Conservation (phyloP, 495 filamentous ascomycete genomes). For the Penicillium longicatenatum region DNA sequence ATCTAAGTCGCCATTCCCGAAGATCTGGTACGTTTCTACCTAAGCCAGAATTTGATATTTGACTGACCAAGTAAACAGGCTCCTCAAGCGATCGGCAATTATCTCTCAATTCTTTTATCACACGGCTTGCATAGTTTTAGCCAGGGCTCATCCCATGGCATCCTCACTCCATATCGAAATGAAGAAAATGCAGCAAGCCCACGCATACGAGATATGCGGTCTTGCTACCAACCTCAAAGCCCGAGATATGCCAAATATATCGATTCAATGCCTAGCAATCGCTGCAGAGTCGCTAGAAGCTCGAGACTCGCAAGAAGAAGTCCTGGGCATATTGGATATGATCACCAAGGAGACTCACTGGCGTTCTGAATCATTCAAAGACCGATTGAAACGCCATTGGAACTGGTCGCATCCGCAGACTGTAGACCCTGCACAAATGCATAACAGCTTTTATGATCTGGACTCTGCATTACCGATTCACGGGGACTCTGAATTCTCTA, state of each 20-base stretch:
- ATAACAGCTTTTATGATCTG: constrained; percentile 25
- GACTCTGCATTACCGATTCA: constrained; percentile 26
- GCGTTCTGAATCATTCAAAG: constrained; percentile 66
- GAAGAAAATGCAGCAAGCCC: constrained; percentile 64
- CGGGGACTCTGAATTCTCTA: constrained; percentile 36
- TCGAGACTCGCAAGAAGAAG: constrained; percentile 77
- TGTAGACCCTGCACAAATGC: constrained; percentile 25
- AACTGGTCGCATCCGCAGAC: constrained; percentile 58
- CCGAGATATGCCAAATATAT: constrained; percentile 72
- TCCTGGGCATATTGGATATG: constrained; percentile 71
- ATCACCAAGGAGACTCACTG: constrained; percentile 80
- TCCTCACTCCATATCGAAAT: constrained; percentile 59
- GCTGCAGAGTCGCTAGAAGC: constrained; percentile 73
- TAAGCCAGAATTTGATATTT: neutral
- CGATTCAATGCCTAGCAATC: constrained; percentile 74
- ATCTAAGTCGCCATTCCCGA: constrained; percentile 76
- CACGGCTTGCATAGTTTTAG: constrained; percentile 76
- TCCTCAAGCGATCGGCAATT: constrained; percentile 78
- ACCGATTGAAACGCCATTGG: constrained; percentile 75
- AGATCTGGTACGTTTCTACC: constrained; percentile 70
- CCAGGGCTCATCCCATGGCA: constrained; percentile 73
- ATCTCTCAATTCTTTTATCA: constrained; percentile 92
- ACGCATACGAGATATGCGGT: constrained; percentile 83
- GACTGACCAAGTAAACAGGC: constrained; percentile 49
- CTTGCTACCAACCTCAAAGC: constrained; percentile 85